Conservation (phyloP, 352 stramenopile species). For the Phytopythium oedochilum region DNA sequence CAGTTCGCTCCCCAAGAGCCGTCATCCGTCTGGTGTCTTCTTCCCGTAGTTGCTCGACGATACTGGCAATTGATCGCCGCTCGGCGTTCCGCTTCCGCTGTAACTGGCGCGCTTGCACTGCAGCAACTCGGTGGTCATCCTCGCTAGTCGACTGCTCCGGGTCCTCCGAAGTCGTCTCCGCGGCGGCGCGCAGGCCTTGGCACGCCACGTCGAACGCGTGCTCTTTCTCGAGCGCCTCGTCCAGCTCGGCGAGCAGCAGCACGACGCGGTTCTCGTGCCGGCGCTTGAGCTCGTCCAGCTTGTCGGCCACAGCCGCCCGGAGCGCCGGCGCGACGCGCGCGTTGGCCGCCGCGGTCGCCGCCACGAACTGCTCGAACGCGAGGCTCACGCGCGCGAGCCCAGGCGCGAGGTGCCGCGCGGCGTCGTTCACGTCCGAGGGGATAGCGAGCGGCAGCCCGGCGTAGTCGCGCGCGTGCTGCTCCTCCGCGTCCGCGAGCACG, state of each 20-base stretch:
- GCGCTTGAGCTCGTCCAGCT: constrained; percentile 26
- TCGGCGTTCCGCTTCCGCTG: constrained; percentile 19
- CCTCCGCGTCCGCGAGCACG: constrained; percentile 9
- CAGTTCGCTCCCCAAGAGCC: constrained; percentile 14
- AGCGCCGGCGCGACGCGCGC: constrained; percentile 22
- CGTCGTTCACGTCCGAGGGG: constrained; percentile 4
- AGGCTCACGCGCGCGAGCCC: constrained; percentile 19
- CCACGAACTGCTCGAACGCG: constrained; percentile 22
- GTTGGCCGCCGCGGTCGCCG: constrained; percentile 13
- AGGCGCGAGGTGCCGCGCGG: constrained; percentile 4
- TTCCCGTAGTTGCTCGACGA: constrained; percentile 33
- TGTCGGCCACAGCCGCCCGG: constrained; percentile 14
- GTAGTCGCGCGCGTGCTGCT: constrained; percentile 67
- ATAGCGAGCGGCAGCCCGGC: constrained; percentile 78
- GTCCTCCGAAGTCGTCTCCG: background rate
- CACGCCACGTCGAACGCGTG: constrained; percentile 26
- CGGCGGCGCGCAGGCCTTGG: background rate
- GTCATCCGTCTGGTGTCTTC: constrained; percentile 25
- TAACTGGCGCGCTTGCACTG: constrained; percentile 11
- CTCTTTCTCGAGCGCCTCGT: constrained; percentile 36
- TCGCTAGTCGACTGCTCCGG: background rate
- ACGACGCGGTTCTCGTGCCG: constrained; percentile 33
- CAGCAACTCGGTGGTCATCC: background rate
- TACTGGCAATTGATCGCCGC: constrained; percentile 20
- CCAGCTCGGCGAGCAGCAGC: constrained; percentile 38